These are phyloP conservation scores for Psilocybe mexicana DNA, from an alignment of 1,284 basidiomycete genomes.

Conservation along the genomic window DNA sequence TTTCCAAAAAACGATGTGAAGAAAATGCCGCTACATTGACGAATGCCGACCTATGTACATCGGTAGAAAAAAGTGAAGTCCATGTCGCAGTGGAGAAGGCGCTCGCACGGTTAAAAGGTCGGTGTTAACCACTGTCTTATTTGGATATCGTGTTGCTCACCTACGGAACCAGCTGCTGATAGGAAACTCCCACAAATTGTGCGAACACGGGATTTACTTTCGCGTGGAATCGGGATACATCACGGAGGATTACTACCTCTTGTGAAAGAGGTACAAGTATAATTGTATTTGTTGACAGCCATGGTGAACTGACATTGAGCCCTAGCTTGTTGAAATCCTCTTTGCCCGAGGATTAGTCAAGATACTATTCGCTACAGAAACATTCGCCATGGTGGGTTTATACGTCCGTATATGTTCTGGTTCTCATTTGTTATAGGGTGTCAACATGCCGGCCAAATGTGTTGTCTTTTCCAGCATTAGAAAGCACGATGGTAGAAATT, in stretches of 20 bases:
- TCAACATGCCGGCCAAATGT: constrained; percentile 98
- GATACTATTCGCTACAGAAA: constrained; percentile 97
- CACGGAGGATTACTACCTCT: constrained; percentile 96
- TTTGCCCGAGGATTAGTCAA: constrained; percentile 97
- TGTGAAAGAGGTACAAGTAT: constrained; percentile 81
- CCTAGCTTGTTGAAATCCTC: constrained; percentile 90
- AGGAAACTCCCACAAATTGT: constrained; percentile 94
- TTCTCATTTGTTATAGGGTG: constrained; percentile 60
- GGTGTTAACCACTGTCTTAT: constrained; percentile 15
- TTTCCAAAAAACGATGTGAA: constrained; percentile 96
- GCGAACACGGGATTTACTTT: constrained; percentile 89
- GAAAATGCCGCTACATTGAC: constrained; percentile 92
- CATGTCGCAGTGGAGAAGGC: constrained; percentile 95
- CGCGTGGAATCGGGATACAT: constrained; percentile 95
- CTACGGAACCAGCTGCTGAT: constrained; percentile 74
- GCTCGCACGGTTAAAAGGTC: constrained; percentile 87
- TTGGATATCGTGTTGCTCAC: constrained; percentile 3
- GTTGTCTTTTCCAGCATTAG: constrained; percentile 96
- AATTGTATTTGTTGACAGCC: neutral
- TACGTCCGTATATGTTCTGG: neutral
- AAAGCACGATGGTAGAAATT: constrained; percentile 94
- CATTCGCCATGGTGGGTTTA: constrained; percentile 90
- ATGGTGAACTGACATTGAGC: neutral
- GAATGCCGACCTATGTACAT: constrained; percentile 86
- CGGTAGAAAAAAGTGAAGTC: constrained; percentile 94